A percentile compares a stretch with the other conserved stretches of the same genome.
phyloP scores from a whole-genome alignment of 768 basidiomycete genomes.

The Auriculariales sp. region DNA sequence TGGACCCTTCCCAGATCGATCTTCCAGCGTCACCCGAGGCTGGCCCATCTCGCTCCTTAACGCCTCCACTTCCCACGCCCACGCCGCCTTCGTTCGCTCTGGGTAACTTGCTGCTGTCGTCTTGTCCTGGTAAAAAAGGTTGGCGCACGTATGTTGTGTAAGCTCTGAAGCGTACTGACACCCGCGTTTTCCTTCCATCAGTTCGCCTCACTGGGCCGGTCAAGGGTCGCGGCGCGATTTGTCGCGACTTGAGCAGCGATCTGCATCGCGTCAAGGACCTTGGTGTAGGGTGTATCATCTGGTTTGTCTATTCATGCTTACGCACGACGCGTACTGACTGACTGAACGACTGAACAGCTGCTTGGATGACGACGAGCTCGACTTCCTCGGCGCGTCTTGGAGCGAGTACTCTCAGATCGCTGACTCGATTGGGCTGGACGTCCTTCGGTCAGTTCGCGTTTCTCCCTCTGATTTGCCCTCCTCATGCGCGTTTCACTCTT shows the following conservation, averaged over 20 bases:
- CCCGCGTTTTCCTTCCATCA: conserved; percentile 17
- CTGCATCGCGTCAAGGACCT: conserved; percentile 56
- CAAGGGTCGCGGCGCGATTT: conserved; percentile 68
- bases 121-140: conserved; percentile 94
- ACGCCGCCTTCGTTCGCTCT: conserved; percentile 22
- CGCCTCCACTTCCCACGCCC: neutral
- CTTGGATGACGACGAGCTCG: conserved; percentile 72
- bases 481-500: conserved; percentile 1
- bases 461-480: conserved; percentile 1
- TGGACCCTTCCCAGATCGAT: conserved; percentile 3
- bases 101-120: conserved; percentile 81
- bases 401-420: conserved; percentile 54
- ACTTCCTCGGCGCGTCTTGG: conserved; percentile 81
- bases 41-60: neutral
- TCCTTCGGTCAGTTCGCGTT: conserved; percentile 60
- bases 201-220: conserved; percentile 63
- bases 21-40: conserved; percentile 7
- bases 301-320: conserved; percentile 41
- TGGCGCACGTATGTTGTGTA: conserved; percentile 4
- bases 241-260: conserved; percentile 68
- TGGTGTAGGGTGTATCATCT: conserved; percentile 70
- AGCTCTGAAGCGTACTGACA: neutral
- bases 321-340: neutral
- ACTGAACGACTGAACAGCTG: conserved; percentile 34
- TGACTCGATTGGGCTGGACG: conserved; percentile 50